Base-by-base conservation (phyloP, 2,329 filamentous ascomycete genomes). In the Colletotrichum trifolii region DNA sequence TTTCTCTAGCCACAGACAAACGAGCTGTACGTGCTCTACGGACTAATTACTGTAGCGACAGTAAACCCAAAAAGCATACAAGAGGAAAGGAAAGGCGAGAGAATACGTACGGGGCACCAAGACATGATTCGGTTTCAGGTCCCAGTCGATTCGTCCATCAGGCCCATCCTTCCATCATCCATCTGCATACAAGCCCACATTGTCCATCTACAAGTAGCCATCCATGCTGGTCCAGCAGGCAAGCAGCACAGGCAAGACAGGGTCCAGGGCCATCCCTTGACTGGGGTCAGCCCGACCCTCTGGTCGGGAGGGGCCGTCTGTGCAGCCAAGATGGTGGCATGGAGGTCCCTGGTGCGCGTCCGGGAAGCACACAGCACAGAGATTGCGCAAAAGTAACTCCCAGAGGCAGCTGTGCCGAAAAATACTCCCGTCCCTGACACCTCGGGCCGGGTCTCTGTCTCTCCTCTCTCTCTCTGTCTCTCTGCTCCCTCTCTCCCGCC, bases 291-390 rank as follows among this genome's bases (percentile, higher is more conserved):
- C 58, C 62, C 62, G 42, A 53, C 46, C 13, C 42, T 56, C 33
- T 57, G 58, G 63, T 66, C 53, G 58, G 58, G 58, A 63, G 63
- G 58, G 47, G 58, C 63, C 52, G 63, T 56, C 46, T 52, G 62
- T 62, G 45, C 58, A 48, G 46, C 55, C 11, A 54, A 35, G 55
- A 50, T 35, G 36, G 39, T 49, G 17, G 33, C 15, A n/a, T 56
- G 58, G 62, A 53, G 25, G 48, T 15, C 62, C 62, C 33, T 47
- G 52, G 12, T n/a, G 17, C 4, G 25, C 25, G 25, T 25, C 25
- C 25, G 11, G n/a, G 11, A 15, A 15, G 36, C 43, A 38, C 17
- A 49, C 35, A 34, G 50, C 46, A 52, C n/a, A 42, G 40, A 49
- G n/a, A 54, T 49, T 64, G 39, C 42, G 33, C 38, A 48, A 13